These are phyloP conservation scores for Dothistroma septosporum DNA, from an alignment of 2,329 filamentous ascomycete species.

Conservation along the genomic window DNA sequence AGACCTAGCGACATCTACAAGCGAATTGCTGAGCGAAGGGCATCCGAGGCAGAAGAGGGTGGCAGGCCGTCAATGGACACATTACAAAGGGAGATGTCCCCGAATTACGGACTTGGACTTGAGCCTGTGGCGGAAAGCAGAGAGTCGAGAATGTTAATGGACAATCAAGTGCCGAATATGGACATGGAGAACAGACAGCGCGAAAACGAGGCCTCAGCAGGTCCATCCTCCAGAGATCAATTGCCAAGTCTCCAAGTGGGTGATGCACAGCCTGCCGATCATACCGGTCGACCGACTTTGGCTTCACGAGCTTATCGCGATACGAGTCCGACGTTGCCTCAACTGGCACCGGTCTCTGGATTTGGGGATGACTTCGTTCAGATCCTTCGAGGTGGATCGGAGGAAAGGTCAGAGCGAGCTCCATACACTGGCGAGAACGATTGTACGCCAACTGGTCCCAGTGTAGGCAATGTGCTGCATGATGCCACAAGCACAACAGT, in stretches of 20 bases:
- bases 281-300: not conserved
- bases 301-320: not conserved
- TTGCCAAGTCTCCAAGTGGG: not conserved
- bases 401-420: not conserved
- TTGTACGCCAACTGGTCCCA: not conserved
- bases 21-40: constrained; percentile 60
- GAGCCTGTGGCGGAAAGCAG: constrained; percentile 22
- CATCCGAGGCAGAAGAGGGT: constrained; percentile 51
- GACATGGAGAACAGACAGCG: not conserved
- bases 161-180: constrained; percentile 6
- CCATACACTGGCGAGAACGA: constrained; percentile 1
- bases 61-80: constrained; percentile 56
- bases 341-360: constrained; percentile 42
- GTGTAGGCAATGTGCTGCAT: not conserved
- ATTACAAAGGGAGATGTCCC: constrained; percentile 21
- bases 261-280: not conserved
- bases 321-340: constrained; percentile 37
- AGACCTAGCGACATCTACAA: constrained; percentile 75
- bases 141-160: constrained; percentile 19
- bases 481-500: not conserved
- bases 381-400: not conserved
- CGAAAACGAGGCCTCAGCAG: not conserved
- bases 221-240: not conserved
- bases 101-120: constrained; percentile 26
- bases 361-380: constrained; percentile 36